phyloP scores from a whole-genome alignment of 768 basidiomycete genomes.

The Lactifluus pinguis region DNA sequence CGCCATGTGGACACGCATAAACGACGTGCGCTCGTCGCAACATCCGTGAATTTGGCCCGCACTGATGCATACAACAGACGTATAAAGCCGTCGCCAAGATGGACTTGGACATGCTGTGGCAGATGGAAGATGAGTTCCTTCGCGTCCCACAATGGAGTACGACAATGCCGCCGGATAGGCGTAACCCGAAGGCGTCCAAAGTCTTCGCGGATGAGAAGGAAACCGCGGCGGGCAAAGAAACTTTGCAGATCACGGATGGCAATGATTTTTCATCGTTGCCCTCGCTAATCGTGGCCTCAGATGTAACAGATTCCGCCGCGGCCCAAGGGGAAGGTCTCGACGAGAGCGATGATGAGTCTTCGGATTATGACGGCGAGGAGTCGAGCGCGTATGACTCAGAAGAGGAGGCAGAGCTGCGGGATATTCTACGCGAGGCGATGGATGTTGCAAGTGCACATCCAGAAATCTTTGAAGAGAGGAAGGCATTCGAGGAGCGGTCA shows the following conservation, averaged over 20 bases:
- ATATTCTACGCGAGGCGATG: constrained; percentile 63
- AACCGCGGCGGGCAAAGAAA: background rate
- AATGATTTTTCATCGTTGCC: constrained; percentile 54
- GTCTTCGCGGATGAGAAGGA: background rate
- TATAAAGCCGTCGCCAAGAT: constrained; percentile 7
- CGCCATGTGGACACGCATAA: constrained; percentile 55
- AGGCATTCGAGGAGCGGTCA: constrained; percentile 37
- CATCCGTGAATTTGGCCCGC: background rate
- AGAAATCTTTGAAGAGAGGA: constrained; percentile 47
- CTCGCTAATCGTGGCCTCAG: constrained; percentile 54
- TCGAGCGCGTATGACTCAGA: constrained; percentile 51
- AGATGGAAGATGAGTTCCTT: constrained; percentile 10
- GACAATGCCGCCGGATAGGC: constrained; percentile 29
- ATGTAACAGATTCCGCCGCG: constrained; percentile 35
- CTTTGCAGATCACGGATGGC: constrained; percentile 44
- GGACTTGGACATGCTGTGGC: constrained; percentile 13
- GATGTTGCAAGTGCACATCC: constrained; percentile 47
- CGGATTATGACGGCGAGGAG: constrained; percentile 30
- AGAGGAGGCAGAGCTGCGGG: constrained; percentile 56
- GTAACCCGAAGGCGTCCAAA: constrained; percentile 16
- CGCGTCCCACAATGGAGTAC: constrained; percentile 11
- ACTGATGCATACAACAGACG: constrained; percentile 3
- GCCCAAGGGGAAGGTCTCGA: constrained; percentile 27
- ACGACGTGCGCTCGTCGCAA: constrained; percentile 36
- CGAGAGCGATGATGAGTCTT: constrained; percentile 32